These are phyloP conservation scores for Enterospora canceri DNA, from an alignment of 371 early-diverging fungal species.

Conservation along the genomic window DNA sequence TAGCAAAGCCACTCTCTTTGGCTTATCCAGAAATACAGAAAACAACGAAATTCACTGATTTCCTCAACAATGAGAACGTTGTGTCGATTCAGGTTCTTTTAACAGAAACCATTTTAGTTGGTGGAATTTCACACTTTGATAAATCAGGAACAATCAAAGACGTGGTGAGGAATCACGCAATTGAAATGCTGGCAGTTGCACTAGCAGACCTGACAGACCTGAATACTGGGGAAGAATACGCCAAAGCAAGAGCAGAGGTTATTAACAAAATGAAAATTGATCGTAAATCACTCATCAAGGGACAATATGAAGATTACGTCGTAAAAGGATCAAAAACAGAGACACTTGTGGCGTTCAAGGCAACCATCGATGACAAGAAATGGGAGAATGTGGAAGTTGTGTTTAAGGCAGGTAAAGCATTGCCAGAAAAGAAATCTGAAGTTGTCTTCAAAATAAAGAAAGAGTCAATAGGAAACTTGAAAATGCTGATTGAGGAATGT, in stretches of 20 bases:
- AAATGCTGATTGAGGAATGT: background rate
- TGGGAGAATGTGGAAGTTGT: constrained; percentile 42
- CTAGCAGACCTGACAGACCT: constrained; percentile 61
- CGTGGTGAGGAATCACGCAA: constrained; percentile 90
- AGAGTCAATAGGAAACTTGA: constrained; percentile 2
- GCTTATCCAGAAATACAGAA: constrained; percentile 32
- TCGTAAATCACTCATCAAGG: constrained; percentile 20
- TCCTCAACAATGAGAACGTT: constrained; percentile 59
- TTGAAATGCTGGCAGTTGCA: constrained; percentile 74
- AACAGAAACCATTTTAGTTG: constrained; percentile 88
- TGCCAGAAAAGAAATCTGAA: constrained; percentile 45
- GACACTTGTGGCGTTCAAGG: constrained; percentile 34
- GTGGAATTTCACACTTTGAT: constrained; percentile 95
- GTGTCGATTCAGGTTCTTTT: constrained; percentile 88
- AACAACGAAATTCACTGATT: background rate
- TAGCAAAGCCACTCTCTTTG: constrained; percentile 49
- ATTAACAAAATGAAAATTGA: constrained; percentile 13
- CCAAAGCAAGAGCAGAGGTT: constrained; percentile 7
- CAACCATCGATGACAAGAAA: constrained; percentile 3
- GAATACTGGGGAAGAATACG: constrained; percentile 4
- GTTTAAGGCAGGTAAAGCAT: constrained; percentile 48
- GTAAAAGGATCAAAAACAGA: constrained; percentile 44
- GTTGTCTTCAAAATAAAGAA: constrained; percentile 22
- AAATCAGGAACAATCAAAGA: constrained; percentile 94
- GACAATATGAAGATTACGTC: constrained; percentile 48